Percentiles rank a stretch among this genome's conserved stretches.
These are phyloP conservation scores for Paramecium primaurelia DNA, from an alignment of 73 alveolate genomes.

Conservation along the genomic window DNA sequence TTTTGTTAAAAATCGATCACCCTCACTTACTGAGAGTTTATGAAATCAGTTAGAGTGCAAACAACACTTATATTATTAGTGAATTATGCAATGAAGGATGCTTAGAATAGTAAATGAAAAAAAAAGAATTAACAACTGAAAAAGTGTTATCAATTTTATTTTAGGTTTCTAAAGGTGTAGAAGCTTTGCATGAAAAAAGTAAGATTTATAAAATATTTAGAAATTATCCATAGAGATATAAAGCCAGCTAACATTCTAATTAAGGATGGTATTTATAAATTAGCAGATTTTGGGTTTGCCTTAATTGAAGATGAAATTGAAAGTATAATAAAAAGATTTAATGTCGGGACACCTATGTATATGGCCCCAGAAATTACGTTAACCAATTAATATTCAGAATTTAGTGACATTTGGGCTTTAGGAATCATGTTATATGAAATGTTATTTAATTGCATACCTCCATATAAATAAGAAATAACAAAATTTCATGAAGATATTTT, in stretches of 20 bases:
- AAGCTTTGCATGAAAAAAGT: slow-evolving; percentile 1
- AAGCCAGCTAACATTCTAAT: slow-evolving; percentile 53
- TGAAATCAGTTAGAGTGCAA: background rate
- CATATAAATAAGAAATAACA: background rate
- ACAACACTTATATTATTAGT: slow-evolving; percentile 10
- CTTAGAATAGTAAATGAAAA: background rate
- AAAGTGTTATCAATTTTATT: background rate
- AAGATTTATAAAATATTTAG: background rate
- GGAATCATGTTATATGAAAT: slow-evolving; percentile 54
- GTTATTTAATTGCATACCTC: background rate
- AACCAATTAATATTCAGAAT: slow-evolving; percentile 1
- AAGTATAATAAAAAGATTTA: slow-evolving; percentile 35
- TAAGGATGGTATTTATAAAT: slow-evolving; percentile 28
- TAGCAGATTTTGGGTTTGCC: slow-evolving; percentile 61
- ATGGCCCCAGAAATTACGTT: slow-evolving; percentile 62
- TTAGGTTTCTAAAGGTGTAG: background rate
- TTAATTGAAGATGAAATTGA: slow-evolving; percentile 26
- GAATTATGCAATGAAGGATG: background rate
- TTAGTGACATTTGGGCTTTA: slow-evolving; percentile 58
- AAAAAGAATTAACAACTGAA: background rate
- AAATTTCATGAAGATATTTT: background rate
- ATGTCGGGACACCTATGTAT: slow-evolving; percentile 61
- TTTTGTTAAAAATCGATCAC: background rate
- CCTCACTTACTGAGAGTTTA: background rate
- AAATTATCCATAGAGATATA: slow-evolving; percentile 53